Evolutionary conservation across 139 green algal genomes (phyloP).

Genomic region (Ulvella scutata): DNA sequence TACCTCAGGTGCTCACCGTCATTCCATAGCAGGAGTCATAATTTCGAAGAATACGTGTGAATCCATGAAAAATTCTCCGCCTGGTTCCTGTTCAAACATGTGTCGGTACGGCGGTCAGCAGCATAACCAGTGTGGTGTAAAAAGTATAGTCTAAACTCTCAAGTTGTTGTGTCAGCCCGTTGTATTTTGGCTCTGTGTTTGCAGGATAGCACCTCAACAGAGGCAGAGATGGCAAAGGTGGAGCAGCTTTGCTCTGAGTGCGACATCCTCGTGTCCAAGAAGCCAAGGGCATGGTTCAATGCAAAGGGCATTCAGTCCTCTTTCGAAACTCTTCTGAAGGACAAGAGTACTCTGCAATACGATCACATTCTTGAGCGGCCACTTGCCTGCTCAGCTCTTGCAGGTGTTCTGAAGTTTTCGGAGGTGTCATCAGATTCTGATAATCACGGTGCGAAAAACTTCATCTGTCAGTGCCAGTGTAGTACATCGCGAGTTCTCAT

Average conservation of each 20-base stretch:
- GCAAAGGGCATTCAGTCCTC: not conserved
- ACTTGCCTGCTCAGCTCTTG: constrained; percentile 34
- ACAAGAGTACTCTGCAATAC: constrained; percentile 44
- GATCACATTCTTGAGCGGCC: constrained; percentile 47
- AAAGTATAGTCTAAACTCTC: too few species aligned
- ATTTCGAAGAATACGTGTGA: too few species aligned
- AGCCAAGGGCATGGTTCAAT: not conserved
- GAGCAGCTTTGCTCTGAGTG: constrained; percentile 6
- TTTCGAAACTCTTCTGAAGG: constrained; percentile 30
- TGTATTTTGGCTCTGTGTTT: too few species aligned
- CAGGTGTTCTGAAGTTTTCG: constrained; percentile 46
- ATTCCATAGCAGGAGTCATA: too few species aligned
- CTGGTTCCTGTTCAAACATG: too few species aligned
- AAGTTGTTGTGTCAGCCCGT: too few species aligned
- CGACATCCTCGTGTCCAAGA: not conserved
- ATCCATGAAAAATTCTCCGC: too few species aligned
- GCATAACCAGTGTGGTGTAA: too few species aligned
- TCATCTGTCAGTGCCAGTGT: too few species aligned
- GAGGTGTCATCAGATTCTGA: constrained; percentile 34
- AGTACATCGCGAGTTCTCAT: too few species aligned
- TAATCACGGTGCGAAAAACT: not conserved
- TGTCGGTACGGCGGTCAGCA: too few species aligned
- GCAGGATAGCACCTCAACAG: not conserved
- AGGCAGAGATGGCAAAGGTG: not conserved
- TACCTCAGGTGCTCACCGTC: constrained; percentile 36